Base-by-base conservation (phyloP, 2,329 filamentous ascomycete genomes). In the Colletotrichum liriopes region DNA sequence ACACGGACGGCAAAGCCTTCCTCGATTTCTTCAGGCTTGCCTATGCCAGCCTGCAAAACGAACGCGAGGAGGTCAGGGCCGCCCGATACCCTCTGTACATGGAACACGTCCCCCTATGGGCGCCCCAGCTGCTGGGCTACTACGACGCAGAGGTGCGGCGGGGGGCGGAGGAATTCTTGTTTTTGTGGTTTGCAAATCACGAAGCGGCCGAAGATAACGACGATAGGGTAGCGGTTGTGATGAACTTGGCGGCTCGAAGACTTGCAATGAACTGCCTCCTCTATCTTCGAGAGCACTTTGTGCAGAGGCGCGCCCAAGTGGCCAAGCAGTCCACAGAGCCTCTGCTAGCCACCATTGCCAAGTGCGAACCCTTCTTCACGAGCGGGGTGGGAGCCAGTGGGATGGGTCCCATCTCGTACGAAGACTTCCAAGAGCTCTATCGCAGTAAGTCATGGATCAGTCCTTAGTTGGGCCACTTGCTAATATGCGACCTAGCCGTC, bases 111-210 rank as follows among this genome's bases (percentile, higher is more conserved):
- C 82, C 85, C 0, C 74, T 79, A n/a, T 91, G 89, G 89, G 85
- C 81, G 5, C 88, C 89, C 1, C 81, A 82, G 32, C 77, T 90
- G 32, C 79, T 91, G 41, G 84, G 82, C 9, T 87, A 85, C 74
- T 82, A 81, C 32, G 86, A 89, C 60, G 71, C 78, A 6, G 75
- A 77, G 3, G 83, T 89, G 20, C 83, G 84, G 61, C 74, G 73
- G 8, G 81, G 81, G 3, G 83, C 86, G 5, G 84, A 87, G 63
- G 74, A 76, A 0, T 84, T 90, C 66, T 71, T 90, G 23, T 77
- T 82, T 3, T 78, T 83, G 2, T 81, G 82, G 47, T 67, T 90
- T 5, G 73, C 78, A 6, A 74, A 47, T 32, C 55, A 71, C 26
- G 55, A 52, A 26, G 47, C 54, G n/a, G 41, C 29, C 3, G 80